Evolutionary conservation across 257 asterid species (phyloP), one percentile per base, ranked within the genome.

Genomic region (Haberlea rhodopensis): DNA sequence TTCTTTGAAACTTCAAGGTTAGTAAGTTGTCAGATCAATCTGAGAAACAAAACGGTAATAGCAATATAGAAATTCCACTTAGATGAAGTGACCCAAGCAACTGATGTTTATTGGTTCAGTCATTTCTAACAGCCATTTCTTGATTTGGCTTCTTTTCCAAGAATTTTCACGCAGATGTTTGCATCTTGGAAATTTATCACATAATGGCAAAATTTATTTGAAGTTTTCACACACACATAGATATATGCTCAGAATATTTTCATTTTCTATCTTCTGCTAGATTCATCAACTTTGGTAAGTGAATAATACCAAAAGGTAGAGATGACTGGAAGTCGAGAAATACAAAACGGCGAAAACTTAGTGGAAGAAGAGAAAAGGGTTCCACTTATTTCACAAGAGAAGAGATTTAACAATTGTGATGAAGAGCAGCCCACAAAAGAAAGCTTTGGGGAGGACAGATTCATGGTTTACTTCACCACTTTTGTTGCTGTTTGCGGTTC

Each of bases 401-500:
- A 65, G 66, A 57, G 62, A 57, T 70, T 27, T 46, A 69, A 40
- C 53, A 71, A 43, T 21, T 66, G 62, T 18, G 75, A 40, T 37
- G 73, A 68, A 59, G 70, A 68, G 21, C 32, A 60, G 63, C 58
- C 25, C 7, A 24, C 40, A 20, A 58, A 53, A 28, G 59, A 48
- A 63, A 68, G 65, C 61, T 32, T 29, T 78, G 75, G 80, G 55
- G 95, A 84, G 65, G 79, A 80, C 2, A 81, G 87, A 67, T 84
- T 75, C 79, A 87, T 92, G 97, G 85, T 89, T 49, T 90, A 85
- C 69, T 72, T 90, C 67, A 82, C 78, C 56, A 92, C 97, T 19
- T 77, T 84, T 19, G 87, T 90, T 25, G 96, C 96, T 19, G 91
- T 85, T 48, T 94, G 97, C 63, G 97, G 99, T 27, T 86, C 97